phyloP scores from a whole-genome alignment of 192 early-diverging fungal genomes.

The Piromyces sp. region DNA sequence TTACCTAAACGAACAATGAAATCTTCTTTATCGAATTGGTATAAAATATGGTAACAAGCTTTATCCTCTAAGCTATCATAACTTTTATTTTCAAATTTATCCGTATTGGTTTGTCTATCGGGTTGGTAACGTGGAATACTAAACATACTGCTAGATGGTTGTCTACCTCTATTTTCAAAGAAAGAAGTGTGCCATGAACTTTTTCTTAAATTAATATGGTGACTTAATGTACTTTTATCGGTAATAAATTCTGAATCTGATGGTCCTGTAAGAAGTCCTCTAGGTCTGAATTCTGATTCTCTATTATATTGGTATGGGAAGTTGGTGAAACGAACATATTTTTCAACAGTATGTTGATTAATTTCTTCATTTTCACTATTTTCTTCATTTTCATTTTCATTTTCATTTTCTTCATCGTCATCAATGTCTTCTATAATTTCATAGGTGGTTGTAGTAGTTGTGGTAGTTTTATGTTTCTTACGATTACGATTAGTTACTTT shows the following conservation, averaged over 20 bases:
- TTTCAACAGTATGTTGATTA: not conserved
- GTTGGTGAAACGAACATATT: not conserved
- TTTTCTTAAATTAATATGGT: not conserved
- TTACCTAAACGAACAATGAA: not conserved
- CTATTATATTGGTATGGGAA: not conserved
- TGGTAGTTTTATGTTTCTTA: not conserved
- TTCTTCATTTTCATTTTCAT: not conserved
- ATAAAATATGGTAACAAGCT: not conserved
- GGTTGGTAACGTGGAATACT: not conserved
- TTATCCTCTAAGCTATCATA: not conserved
- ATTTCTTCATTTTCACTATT: not conserved
- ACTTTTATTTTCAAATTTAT: not conserved
- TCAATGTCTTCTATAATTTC: not conserved
- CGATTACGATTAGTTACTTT: not conserved
- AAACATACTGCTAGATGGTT: not conserved
- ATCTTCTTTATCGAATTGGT: not conserved
- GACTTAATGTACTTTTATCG: not conserved
- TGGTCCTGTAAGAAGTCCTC: not conserved
- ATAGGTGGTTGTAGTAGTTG: not conserved
- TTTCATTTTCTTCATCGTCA: not conserved
- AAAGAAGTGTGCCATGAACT: not conserved
- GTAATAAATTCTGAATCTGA: not conserved
- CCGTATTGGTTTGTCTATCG: not conserved
- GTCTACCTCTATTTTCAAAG: not conserved
- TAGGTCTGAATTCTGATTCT: not conserved